A percentile compares a stretch with the other conserved stretches of the same genome.
These are phyloP conservation scores for Phytophthora sp. DNA, from an alignment of 352 stramenopile species.

Conservation along the genomic window DNA sequence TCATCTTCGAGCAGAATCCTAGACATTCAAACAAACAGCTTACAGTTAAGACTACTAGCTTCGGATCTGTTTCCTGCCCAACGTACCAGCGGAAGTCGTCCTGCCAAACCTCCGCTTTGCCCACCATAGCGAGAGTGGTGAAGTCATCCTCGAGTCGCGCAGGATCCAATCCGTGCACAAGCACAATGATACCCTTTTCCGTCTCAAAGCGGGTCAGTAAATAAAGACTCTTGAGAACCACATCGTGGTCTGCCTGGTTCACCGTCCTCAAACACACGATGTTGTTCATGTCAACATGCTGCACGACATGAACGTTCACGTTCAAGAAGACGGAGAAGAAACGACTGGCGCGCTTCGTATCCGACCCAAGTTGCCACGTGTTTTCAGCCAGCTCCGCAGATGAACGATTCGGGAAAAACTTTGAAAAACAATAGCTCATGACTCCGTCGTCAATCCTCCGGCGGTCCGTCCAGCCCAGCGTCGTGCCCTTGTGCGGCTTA, in stretches of 20 bases:
- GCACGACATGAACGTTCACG: conserved; percentile 41
- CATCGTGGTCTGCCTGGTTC: conserved; percentile 45
- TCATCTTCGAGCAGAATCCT: conserved; percentile 52
- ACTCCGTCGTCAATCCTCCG: conserved; percentile 29
- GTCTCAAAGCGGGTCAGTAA: conserved; percentile 57
- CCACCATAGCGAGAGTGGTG: conserved; percentile 37
- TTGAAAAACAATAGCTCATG: conserved; percentile 50
- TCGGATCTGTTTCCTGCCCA: not conserved
- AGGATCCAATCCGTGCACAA: conserved; percentile 42
- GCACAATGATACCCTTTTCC: conserved; percentile 46
- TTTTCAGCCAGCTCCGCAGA: conserved; percentile 28
- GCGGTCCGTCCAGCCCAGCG: conserved; percentile 51
- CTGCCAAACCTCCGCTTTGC: conserved; percentile 51
- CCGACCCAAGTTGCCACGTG: conserved; percentile 40
- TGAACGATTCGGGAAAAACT: conserved; percentile 40
- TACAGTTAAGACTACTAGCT: not conserved
- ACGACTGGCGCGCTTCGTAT: conserved; percentile 27
- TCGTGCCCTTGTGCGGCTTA: conserved; percentile 36
- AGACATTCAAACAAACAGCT: conserved; percentile 1
- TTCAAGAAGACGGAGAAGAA: conserved; percentile 57
- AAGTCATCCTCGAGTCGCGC: conserved; percentile 45
- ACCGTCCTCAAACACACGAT: conserved; percentile 45
- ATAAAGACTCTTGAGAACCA: conserved; percentile 48
- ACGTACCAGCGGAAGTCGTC: conserved; percentile 47
- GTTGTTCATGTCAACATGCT: conserved; percentile 53